These are phyloP conservation scores for Zopfochytrium polystomum DNA, from an alignment of 371 early-diverging fungal species.

Conservation along the genomic window DNA sequence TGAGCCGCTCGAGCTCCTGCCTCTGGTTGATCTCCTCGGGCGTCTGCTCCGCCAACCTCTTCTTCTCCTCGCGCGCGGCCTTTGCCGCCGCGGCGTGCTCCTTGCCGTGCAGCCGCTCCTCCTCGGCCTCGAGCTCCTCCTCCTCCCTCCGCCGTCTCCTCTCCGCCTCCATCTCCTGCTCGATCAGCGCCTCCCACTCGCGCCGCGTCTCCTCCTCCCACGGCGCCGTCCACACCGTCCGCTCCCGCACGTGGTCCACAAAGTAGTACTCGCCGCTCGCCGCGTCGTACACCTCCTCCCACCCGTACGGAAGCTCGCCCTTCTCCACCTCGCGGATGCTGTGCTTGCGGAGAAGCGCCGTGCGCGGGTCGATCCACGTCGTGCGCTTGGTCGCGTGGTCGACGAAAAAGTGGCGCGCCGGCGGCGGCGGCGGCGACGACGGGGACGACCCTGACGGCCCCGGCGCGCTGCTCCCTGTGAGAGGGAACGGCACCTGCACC, in stretches of 20 bases:
- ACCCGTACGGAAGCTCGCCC: constrained; percentile 38
- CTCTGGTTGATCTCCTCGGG: too few relatives aligned
- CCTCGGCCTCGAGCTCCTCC: constrained; percentile 28
- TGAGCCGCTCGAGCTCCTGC: too few relatives aligned
- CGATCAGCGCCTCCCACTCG: constrained; percentile 10
- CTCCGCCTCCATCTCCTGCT: constrained; percentile 8
- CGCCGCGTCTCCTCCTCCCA: constrained; percentile 28
- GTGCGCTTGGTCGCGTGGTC: constrained; percentile 93
- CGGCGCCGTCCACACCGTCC: constrained; percentile 26
- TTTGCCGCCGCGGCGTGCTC: neutral
- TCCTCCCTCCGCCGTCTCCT: constrained; percentile 12
- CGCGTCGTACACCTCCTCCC: constrained; percentile 19
- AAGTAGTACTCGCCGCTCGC: constrained; percentile 12
- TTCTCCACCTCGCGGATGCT: constrained; percentile 31
- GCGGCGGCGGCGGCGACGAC: too few relatives aligned
- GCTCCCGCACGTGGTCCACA: constrained; percentile 31
- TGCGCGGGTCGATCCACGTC: constrained; percentile 65
- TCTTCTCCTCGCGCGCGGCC: neutral
- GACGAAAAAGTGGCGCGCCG: constrained; percentile 71
- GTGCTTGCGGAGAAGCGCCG: constrained; percentile 34
- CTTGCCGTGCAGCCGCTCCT: constrained; percentile 14
- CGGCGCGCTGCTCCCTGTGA: constrained; percentile 4
- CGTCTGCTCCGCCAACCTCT: neutral
- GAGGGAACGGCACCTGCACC: constrained; percentile 12
- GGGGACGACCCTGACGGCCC: constrained; percentile 5